Base-by-base conservation (phyloP, 306 rosid genomes). In the Fragaria ananassa region DNA sequence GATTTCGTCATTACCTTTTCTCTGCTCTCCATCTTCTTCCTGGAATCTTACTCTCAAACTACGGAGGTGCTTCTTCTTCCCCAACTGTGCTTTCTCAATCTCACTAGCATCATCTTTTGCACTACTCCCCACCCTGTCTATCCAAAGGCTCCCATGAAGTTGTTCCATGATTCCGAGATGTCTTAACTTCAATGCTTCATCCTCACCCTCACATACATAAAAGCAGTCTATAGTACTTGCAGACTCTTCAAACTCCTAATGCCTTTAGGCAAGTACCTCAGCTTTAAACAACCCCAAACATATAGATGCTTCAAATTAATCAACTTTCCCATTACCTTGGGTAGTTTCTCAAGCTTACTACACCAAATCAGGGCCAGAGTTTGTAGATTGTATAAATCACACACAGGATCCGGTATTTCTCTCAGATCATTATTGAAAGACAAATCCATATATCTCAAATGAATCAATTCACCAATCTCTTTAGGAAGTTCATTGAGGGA, bases 261-360 rank as follows among this genome's bases (percentile, higher is more conserved):
- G 1, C 47, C 51, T 73, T 56, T 73, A 13, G 68, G 65, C 10
- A 53, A 19, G 5, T 3, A 57, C 66, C 31, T 17, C 6, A 63
- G 37, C 18, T 1, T 0, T 0, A 0, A 0, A 3, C 6, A 0
- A 42, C 0, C 0, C 0, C 0, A 0, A n/a, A 74, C 50, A 42
- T 44, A 14, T 14, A 74, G 62, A 23, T 74, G 54, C 14, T 34
- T 23, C 25, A 73, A 21, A 21, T 41, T 73, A 1, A 23, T 31
- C n/a, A 73, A 49, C 47, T 58, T 58, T 21, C 21, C 39, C n/a
- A 73, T 23, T 29, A 10, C 77, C 14, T 53, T 53, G 76, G 76
- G 58, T 14, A 73, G 41, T 42, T 5, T 37, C 17, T 29, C 23
- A 9, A 10, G 8, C 3, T 0, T 0, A 0, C 0, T 0, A 4